Conservation (phyloP, 2,329 filamentous ascomycete species). For the Phyllosticta paracitricarpa region DNA sequence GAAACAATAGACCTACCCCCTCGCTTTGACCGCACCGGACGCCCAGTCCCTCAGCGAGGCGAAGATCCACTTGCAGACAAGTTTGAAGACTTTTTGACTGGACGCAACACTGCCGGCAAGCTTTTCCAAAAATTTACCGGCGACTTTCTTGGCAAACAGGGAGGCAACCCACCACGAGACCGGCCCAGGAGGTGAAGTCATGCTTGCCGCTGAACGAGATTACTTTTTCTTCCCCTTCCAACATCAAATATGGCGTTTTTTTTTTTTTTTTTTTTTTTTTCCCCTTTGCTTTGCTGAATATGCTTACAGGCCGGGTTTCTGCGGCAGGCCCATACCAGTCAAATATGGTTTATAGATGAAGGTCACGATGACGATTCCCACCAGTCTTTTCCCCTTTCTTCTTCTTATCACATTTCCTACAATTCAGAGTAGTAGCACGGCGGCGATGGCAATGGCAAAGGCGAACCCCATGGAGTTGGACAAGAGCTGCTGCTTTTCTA, state of each 20-base stretch:
- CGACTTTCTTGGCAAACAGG: conserved; percentile 4
- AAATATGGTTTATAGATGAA: background rate
- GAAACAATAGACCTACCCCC: conserved; percentile 27
- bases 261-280: no score
- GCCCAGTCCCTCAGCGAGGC: conserved; percentile 12
- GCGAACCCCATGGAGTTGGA: no score
- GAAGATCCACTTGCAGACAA: conserved; percentile 26
- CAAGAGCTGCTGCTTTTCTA: no score
- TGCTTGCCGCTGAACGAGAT: background rate
- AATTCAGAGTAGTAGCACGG: no score
- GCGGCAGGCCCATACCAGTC: background rate
- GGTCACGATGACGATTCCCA: background rate
- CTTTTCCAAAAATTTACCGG: conserved; percentile 9
- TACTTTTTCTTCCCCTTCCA: background rate
- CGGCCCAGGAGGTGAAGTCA: background rate
- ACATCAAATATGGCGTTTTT: background rate
- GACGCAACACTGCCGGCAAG: conserved; percentile 6
- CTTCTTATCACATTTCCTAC: background rate
- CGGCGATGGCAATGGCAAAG: no score
- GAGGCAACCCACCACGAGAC: background rate
- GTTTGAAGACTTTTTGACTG: conserved; percentile 23
- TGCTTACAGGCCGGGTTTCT: background rate
- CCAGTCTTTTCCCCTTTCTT: background rate
- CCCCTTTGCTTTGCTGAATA: background rate
- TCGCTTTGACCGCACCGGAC: conserved; percentile 25